phyloP scores from a whole-genome alignment of 805 yeast species.

The Candida saitoana region DNA sequence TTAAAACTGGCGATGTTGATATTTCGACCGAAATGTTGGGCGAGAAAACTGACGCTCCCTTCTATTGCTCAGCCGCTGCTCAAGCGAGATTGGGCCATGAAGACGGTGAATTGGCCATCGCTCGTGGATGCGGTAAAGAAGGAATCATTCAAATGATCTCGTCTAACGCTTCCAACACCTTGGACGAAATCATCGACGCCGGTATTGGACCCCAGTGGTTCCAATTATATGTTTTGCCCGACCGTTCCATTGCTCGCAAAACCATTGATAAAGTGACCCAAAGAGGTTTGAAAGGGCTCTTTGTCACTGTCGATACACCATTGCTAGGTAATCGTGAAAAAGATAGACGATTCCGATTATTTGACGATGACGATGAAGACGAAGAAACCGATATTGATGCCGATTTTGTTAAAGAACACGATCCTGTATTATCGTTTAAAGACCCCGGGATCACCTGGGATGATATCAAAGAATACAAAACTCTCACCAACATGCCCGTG shows the following conservation, averaged over 20 bases:
- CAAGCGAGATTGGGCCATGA: slow-evolving; percentile 41
- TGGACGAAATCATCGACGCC: slow-evolving; percentile 39
- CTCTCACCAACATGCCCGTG: slow-evolving; percentile 36
- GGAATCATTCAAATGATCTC: slow-evolving; percentile 49
- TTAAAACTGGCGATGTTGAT: slow-evolving; percentile 75
- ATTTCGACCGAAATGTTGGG: slow-evolving; percentile 56
- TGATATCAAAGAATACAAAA: slow-evolving; percentile 37
- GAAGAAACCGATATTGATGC: slow-evolving; percentile 17
- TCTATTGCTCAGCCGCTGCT: slow-evolving; percentile 49
- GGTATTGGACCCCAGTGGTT: slow-evolving; percentile 40
- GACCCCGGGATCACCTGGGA: slow-evolving; percentile 38
- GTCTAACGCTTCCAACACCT: slow-evolving; percentile 34
- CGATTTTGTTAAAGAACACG: slow-evolving; percentile 1
- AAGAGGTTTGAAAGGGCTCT: slow-evolving; percentile 42
- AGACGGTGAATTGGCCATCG: slow-evolving; percentile 41
- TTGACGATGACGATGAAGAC: slow-evolving; percentile 21
- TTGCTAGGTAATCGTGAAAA: slow-evolving; percentile 52
- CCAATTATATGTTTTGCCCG: slow-evolving; percentile 45
- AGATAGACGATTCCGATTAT: slow-evolving; percentile 32
- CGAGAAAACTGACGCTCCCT: slow-evolving; percentile 35
- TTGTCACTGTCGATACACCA: slow-evolving; percentile 55
- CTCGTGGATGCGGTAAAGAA: slow-evolving; percentile 36
- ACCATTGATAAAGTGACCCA: slow-evolving; percentile 36
- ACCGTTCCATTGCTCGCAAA: slow-evolving; percentile 26
- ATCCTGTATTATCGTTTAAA: slow-evolving; percentile 70